phyloP scores from a whole-genome alignment of 371 early-diverging fungal species.

The Blastocladiella emersonii region DNA sequence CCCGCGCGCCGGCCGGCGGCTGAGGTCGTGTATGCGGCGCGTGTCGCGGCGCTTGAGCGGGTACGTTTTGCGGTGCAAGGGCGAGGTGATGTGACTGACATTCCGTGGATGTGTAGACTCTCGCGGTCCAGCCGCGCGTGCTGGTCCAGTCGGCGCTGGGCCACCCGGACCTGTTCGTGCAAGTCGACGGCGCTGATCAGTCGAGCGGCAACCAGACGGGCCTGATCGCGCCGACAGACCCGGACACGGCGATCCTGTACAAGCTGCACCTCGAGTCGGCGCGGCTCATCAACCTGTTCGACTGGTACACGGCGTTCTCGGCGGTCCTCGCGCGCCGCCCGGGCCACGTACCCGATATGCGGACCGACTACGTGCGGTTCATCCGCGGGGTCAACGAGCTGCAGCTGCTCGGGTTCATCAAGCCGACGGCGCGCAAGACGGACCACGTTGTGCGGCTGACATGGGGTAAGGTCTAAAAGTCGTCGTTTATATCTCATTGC shows the following conservation, averaged over 20 bases:
- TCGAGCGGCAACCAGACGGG: constrained; percentile 16
- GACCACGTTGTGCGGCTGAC: constrained; percentile 81
- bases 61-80: constrained; percentile 16
- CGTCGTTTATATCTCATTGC: constrained; percentile 3
- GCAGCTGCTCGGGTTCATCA: constrained; percentile 76
- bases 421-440: constrained; percentile 70
- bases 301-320: constrained; percentile 75
- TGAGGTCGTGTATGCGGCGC: constrained; percentile 62
- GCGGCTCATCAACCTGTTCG: constrained; percentile 79
- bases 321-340: constrained; percentile 36
- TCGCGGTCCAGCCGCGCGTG: constrained; percentile 69
- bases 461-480: constrained; percentile 53
- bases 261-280: constrained; percentile 81
- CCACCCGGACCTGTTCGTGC: constrained; percentile 55
- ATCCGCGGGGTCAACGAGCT: constrained; percentile 66
- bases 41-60: constrained; percentile 49
- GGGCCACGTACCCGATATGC: not conserved
- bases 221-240: constrained; percentile 40
- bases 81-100: not conserved
- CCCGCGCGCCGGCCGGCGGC: constrained; percentile 42
- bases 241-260: constrained; percentile 73
- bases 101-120: constrained; percentile 30
- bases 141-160: constrained; percentile 67
- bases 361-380: constrained; percentile 47
- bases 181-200: constrained; percentile 63